phyloP scores from a whole-genome alignment of 2,329 filamentous ascomycete species.

The Colletotrichum sp. region DNA sequence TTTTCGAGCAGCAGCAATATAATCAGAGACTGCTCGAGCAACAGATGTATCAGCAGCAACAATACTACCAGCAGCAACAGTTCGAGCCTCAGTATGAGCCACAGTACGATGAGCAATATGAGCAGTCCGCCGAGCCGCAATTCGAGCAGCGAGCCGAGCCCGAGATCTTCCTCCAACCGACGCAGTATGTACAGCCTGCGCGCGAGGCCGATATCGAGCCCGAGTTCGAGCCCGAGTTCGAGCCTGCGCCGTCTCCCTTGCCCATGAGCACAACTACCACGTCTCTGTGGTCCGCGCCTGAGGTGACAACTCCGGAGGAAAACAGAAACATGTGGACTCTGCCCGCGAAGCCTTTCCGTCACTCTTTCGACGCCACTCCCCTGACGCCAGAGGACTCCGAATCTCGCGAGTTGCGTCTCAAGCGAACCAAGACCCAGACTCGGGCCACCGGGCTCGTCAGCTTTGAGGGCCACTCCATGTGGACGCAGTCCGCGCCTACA shows the following conservation, averaged over 20 bases:
- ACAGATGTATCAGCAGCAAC: not conserved
- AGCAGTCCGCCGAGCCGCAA: conserved; percentile 19
- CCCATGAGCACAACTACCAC: not conserved
- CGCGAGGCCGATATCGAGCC: not conserved
- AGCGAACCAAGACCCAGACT: not conserved
- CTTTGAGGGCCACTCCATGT: conserved; percentile 16
- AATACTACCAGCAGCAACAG: not conserved
- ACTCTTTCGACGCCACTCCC: not conserved
- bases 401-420: conserved; percentile 5
- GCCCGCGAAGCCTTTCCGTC: not conserved
- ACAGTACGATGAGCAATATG: not conserved
- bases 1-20: not conserved
- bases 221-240: not conserved
- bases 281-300: conserved; percentile 8
- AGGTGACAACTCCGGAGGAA: not conserved
- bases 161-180: conserved; percentile 5
- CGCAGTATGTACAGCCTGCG: not conserved
- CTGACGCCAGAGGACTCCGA: conserved; percentile 9
- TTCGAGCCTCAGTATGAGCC: not conserved
- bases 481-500: not conserved
- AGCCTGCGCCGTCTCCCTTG: not conserved
- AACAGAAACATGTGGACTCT: conserved; percentile 1
- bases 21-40: not conserved
- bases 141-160: not conserved
- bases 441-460: conserved; percentile 15